These are phyloP conservation scores for Ambrosia artemisiifolia DNA, from an alignment of 129 eudicot species.

Conservation along the genomic window DNA sequence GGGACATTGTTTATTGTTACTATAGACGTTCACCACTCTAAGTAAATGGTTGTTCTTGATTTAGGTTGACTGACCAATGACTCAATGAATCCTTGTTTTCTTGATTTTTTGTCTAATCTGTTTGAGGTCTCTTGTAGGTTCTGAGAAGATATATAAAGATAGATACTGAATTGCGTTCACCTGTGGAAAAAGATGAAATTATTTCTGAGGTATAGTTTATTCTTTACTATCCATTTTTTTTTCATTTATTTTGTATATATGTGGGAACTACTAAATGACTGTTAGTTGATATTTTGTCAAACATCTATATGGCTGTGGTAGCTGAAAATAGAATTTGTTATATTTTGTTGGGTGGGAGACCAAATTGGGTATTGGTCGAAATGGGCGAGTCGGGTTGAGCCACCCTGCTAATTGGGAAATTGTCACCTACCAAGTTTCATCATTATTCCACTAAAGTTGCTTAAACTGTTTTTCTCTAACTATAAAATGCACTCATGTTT, in stretches of 20 bases:
- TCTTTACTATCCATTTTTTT: not conserved
- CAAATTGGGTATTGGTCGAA: not conserved
- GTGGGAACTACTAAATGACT: not conserved
- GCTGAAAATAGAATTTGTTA: not conserved
- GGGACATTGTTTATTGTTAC: not conserved
- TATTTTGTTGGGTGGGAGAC: not conserved
- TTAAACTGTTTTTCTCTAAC: not conserved
- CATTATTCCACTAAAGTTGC: not conserved
- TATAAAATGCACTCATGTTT: not conserved
- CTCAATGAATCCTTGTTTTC: not conserved
- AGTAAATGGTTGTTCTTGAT: not conserved
- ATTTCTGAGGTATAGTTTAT: slow-evolving; percentile 58
- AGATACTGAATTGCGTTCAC: slow-evolving; percentile 74
- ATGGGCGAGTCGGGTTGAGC: not conserved
- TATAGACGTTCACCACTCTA: not conserved
- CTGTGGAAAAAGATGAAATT: slow-evolving; percentile 79
- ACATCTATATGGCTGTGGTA: not conserved
- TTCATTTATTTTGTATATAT: not conserved
- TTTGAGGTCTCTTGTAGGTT: slow-evolving; percentile 46
- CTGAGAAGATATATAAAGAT: slow-evolving; percentile 54
- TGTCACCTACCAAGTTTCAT: not conserved
- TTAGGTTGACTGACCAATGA: not conserved
- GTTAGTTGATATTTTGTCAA: not conserved
- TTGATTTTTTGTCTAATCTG: slow-evolving; percentile 4
- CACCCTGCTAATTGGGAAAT: not conserved